Evolutionary conservation across 1,284 basidiomycete genomes (phyloP).

Genomic region (Pterulicium gracile): DNA sequence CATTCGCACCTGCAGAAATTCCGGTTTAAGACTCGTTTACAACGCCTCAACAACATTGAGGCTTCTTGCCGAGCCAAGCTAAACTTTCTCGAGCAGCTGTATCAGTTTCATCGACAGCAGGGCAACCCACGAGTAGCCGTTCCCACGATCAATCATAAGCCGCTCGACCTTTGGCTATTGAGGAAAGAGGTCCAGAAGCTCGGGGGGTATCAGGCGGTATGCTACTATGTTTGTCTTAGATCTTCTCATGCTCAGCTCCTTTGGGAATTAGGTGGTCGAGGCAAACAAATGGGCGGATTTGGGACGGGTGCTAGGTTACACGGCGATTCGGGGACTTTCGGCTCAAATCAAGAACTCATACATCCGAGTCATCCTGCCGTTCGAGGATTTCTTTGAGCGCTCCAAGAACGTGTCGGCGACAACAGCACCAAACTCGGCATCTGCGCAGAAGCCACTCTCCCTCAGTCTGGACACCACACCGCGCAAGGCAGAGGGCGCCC

Average conservation of each 20-base stretch:
- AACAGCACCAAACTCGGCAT: conserved; percentile 17
- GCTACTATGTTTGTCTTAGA: conserved; percentile 16
- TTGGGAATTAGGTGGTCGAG: conserved; percentile 50
- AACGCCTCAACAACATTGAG: conserved; percentile 94
- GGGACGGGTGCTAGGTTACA: conserved; percentile 73
- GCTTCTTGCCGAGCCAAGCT: conserved; percentile 93
- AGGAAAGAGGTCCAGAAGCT: conserved; percentile 84
- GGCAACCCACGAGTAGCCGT: conserved; percentile 81
- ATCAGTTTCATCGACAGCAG: conserved; percentile 86
- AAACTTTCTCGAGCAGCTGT: conserved; percentile 95
- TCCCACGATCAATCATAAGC: conserved; percentile 86
- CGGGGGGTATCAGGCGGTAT: conserved; percentile 81
- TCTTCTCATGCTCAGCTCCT: conserved; percentile 15
- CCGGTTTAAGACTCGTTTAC: conserved; percentile 92
- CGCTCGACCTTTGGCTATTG: conserved; percentile 88
- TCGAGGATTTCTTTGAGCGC: conserved; percentile 80
- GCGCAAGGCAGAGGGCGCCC: conserved; percentile 17
- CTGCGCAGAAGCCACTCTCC: conserved; percentile 25
- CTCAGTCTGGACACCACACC: conserved; percentile 15
- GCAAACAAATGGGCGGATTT: conserved; percentile 82
- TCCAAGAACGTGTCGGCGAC: conserved; percentile 51
- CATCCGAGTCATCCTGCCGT: conserved; percentile 84
- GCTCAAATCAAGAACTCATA: conserved; percentile 88
- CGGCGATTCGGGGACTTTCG: conserved; percentile 72
- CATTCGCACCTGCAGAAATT: conserved; percentile 47